Evolutionary conservation across 257 asterid genomes (phyloP).

Genomic region (Rauvolfia tetraphylla): DNA sequence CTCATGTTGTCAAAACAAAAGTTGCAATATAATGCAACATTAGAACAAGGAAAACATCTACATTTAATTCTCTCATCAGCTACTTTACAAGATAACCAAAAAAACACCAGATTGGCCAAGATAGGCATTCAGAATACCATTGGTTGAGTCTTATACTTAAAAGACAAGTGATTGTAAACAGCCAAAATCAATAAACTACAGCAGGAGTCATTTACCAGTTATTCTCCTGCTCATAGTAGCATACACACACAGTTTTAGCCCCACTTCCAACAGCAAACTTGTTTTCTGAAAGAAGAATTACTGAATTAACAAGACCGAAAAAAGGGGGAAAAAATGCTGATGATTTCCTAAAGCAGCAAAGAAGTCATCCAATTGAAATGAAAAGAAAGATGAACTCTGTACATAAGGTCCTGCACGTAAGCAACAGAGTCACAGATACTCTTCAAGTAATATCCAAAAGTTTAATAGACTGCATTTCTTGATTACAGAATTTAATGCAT

Average conservation of each 20-base stretch:
- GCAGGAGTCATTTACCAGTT: slow-evolving; percentile 64
- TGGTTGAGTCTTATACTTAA: background rate
- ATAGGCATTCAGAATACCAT: background rate
- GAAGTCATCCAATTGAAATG: background rate
- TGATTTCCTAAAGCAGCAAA: background rate
- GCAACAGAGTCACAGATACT: background rate
- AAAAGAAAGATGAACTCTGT: background rate
- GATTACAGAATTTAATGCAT: background rate
- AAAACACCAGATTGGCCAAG: background rate
- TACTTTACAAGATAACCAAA: background rate
- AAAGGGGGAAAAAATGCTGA: background rate
- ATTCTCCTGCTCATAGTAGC: slow-evolving; percentile 99
- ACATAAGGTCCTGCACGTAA: background rate
- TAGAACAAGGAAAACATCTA: background rate
- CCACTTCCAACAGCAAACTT: slow-evolving; percentile 99
- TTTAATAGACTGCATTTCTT: background rate
- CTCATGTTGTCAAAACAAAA: background rate
- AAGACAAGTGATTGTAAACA: background rate
- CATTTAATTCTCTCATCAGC: background rate
- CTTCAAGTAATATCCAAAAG: background rate
- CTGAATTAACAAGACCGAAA: background rate
- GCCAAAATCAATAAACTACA: background rate
- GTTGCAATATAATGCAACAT: background rate
- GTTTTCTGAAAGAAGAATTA: slow-evolving; percentile 56
- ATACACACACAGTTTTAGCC: slow-evolving; percentile 96